Evolutionary conservation across 179 eudicot species (phyloP), one percentile per base, ranked within the genome.

Genomic region (Camellia oleifera): DNA sequence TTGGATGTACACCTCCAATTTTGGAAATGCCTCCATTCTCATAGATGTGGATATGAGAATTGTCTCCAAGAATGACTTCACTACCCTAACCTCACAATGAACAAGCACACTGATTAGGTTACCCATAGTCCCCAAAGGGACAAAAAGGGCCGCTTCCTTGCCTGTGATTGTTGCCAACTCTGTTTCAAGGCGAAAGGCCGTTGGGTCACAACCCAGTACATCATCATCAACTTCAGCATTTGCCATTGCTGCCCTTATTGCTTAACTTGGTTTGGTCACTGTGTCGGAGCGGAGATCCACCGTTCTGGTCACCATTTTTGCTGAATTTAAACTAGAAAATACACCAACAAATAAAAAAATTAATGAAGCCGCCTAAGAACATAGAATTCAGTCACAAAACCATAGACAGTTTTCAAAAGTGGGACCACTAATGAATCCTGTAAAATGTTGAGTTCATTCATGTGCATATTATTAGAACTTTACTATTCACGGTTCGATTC

Each of bases 21-120:
- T 95, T 91, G 3, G 99, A 91, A 82, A 96, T 96, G 74, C 99
- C 99, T 80, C 99, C 99, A 81, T 96, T 96, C 85, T 96, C 99
- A 57, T 86, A 92, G 8, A 96, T 87, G 42, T 91, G 94, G 69
- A 96, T 96, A 79, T 96, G 99, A 63, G 90, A 91, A 77, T 83
- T 83, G 73, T 96, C 91, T 12, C 99, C 99, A 66, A 96, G 90
- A 62, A 96, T 94, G 72, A 91, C 96, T 86, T 96, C 97, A 79
- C 99, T 96, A 1, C 99, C 98, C 87, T 88, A 40, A 87, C 81
- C 26, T 96, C 89, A 82, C 99, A 96, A 72, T 96, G 99, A 61
- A 90, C 90, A 40, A 96, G 92, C 60, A 96, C 97, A 69, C 97
- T 88, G 4, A 96, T 94, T 23, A 96, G 92, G 83, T 96, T 96